Evolutionary conservation across 441 rosid genomes (phyloP).

Genomic region (Erodium moschatum): DNA sequence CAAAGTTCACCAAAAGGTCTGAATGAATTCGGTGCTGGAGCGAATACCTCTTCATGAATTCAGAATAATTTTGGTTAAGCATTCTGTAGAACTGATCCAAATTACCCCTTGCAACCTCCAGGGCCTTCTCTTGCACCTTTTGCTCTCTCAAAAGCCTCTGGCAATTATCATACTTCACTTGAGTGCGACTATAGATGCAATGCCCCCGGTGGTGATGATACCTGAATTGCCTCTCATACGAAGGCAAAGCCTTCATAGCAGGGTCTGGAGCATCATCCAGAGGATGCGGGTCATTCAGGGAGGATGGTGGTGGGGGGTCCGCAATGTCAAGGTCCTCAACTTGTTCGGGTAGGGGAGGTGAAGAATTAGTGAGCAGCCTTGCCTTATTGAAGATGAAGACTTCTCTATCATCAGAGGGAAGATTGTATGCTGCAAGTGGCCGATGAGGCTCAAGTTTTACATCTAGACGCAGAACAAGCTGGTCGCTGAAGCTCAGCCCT

Average conservation of each 20-base stretch:
- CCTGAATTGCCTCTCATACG: constrained; percentile 77
- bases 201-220: constrained; percentile 62
- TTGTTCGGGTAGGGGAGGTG: constrained; percentile 57
- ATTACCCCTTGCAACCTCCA: constrained; percentile 71
- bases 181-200: constrained; percentile 48
- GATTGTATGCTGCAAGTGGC: constrained; percentile 64
- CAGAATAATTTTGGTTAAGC: constrained; percentile 62
- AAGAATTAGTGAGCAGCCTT: constrained; percentile 55
- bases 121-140: constrained; percentile 81
- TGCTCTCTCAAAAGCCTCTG: constrained; percentile 66
- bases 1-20: constrained; percentile 61
- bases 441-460: constrained; percentile 79
- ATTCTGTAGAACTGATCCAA: constrained; percentile 72
- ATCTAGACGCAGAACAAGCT: constrained; percentile 71
- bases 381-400: constrained; percentile 72
- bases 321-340: constrained; percentile 41
- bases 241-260: constrained; percentile 86
- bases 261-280: constrained; percentile 83
- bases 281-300: constrained; percentile 54
- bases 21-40: constrained; percentile 65
- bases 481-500: constrained; percentile 57
- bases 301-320: constrained; percentile 45
- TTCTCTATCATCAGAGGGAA: constrained; percentile 60
- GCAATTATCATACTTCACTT: constrained; percentile 43
- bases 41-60: constrained; percentile 78